Evolutionary conservation across 495 filamentous ascomycete genomes (phyloP), one percentile per base, ranked within the genome.

Genomic region (Xylaria bambusicola): DNA sequence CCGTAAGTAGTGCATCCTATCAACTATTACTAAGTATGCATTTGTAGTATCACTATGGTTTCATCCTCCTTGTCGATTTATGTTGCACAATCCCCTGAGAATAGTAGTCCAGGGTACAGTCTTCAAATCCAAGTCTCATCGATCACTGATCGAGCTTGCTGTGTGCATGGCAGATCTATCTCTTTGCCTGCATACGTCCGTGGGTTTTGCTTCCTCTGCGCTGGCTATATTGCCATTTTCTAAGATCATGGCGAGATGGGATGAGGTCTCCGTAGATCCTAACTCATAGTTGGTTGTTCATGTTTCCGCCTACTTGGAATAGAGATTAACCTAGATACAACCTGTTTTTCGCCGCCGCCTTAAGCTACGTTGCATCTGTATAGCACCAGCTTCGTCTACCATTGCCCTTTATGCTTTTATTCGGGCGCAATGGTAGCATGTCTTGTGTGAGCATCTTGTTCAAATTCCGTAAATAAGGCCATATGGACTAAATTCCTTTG

Each of bases 341-440:
- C 59, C 64, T 49, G 59, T 66, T 27, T 33, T 56, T 63, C 42
- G 20, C 65, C 57, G 64, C 60, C 57, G 67, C 67, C 64, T 46
- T 67, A 61, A 68, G 62, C 67, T 56, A 66, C 64, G 47, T 61
- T 60, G 60, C 59, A 26, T 64, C 61, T 58, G 5, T 66, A 42
- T 36, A 35, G 9, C 18, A 24, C 31, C 20, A 26, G 23, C 3
- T 41, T 41, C 50, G 6, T 6, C 15, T 41, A 41, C 13, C 36
- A 13, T 27, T 10, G 13, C 23, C 23, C 23, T 38, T 24, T 7
- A 51, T 15, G 3, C 31, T 51, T 31, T 24, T 13, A 38, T 6
- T 51, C 12, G n/a, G 20, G 12, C 18, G 26, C 26, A 6, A 33
- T 5, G 29, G 29, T 5, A 33, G 29, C 29, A 33, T 5, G n/a